These are phyloP conservation scores for Colletotrichum coccodes DNA, from an alignment of 2,329 filamentous ascomycete genomes.

Conservation along the genomic window DNA sequence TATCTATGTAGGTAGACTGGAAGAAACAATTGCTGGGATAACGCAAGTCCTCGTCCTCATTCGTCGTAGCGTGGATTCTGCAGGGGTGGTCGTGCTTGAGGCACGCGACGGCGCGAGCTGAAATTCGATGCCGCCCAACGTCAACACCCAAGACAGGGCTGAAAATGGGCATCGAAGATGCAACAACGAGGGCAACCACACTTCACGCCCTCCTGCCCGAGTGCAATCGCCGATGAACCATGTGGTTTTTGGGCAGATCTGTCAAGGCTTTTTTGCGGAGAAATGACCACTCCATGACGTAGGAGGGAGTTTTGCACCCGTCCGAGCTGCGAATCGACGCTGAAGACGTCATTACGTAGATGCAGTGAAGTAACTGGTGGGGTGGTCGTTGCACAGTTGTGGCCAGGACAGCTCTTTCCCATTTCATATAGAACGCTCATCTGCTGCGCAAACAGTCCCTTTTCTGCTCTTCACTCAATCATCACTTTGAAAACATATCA, in stretches of 20 bases:
- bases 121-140: background rate
- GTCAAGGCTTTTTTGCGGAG: slow-evolving; percentile 28
- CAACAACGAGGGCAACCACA: background rate
- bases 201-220: background rate
- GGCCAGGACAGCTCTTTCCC: background rate
- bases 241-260: slow-evolving; percentile 8
- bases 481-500: background rate
- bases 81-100: slow-evolving; percentile 9
- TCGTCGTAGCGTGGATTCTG: background rate
- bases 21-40: background rate
- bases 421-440: slow-evolving; percentile 5
- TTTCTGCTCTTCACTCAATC: background rate
- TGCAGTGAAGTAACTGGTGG: slow-evolving; percentile 15
- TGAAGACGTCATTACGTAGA: slow-evolving; percentile 31
- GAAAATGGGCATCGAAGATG: background rate
- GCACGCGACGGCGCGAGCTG: slow-evolving; percentile 6
- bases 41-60: background rate
- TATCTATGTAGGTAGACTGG: background rate
- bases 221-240: slow-evolving; percentile 23
- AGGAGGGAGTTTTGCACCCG: slow-evolving; percentile 18
- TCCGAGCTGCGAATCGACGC: slow-evolving; percentile 29
- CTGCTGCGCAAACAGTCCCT: background rate
- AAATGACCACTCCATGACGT: slow-evolving; percentile 24
- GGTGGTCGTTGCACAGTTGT: slow-evolving; percentile 1
- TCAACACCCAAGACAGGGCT: slow-evolving; percentile 10